phyloP scores from a whole-genome alignment of 23 red algal genomes.

The Gracilaria caudata region DNA sequence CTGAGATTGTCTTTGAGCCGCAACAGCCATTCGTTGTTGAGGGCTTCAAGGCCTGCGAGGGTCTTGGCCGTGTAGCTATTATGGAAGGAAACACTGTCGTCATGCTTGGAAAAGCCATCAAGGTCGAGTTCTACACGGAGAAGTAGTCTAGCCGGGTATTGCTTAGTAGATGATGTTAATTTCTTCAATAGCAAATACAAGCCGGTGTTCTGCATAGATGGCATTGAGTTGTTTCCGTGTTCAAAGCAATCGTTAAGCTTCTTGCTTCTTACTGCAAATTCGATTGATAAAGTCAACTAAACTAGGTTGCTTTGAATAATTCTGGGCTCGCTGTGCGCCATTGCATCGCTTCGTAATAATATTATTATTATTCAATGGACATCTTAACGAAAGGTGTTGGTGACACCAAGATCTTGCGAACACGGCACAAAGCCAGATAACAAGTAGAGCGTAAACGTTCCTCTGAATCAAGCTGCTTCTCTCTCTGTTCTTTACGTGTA shows the following conservation, averaged over 20 bases:
- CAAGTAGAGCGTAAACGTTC: too few relatives aligned
- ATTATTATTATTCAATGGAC: too few relatives aligned
- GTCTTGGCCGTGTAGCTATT: slow-evolving; percentile 96
- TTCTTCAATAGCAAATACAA: slow-evolving; percentile 48
- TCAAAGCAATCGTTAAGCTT: slow-evolving; percentile 44
- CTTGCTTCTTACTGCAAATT: slow-evolving; percentile 50
- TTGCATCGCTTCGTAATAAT: too few relatives aligned
- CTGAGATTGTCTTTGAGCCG: slow-evolving; percentile 88
- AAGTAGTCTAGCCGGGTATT: slow-evolving; percentile 45
- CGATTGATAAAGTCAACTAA: slow-evolving; percentile 17
- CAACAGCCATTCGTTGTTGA: slow-evolving; percentile 96
- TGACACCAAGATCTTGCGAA: background rate
- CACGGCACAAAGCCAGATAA: too few relatives aligned
- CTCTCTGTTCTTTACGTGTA: background rate
- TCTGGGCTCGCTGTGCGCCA: too few relatives aligned
- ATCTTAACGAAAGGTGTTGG: background rate
- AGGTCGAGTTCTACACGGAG: slow-evolving; percentile 59
- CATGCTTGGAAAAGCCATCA: slow-evolving; percentile 78
- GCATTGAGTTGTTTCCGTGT: slow-evolving; percentile 43
- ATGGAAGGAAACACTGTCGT: slow-evolving; percentile 83
- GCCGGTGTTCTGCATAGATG: slow-evolving; percentile 32
- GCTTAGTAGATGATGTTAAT: slow-evolving; percentile 25
- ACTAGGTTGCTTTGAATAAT: slow-evolving; percentile 28
- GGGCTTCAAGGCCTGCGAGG: slow-evolving; percentile 89
- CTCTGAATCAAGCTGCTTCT: background rate